Conservation (phyloP, 1,284 basidiomycete genomes). For the Mycena citricolor region DNA sequence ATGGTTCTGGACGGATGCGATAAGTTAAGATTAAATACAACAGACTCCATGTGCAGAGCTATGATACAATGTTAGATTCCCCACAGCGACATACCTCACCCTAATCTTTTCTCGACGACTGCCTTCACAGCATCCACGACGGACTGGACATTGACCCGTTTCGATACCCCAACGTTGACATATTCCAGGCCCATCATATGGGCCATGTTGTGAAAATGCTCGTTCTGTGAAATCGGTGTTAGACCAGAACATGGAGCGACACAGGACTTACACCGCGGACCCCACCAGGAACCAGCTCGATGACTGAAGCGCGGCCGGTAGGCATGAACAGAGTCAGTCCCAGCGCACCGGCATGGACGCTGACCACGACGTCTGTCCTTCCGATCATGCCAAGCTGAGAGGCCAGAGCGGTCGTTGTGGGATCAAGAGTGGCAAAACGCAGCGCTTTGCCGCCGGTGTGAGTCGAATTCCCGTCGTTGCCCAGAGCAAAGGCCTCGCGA, state of each 20-base stretch:
- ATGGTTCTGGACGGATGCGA: too few relatives aligned
- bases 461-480: neutral
- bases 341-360: conserved; percentile 22
- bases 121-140: conserved; percentile 13
- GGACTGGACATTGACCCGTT: conserved; percentile 12
- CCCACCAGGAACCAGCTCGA: conserved; percentile 13
- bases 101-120: conserved; percentile 10
- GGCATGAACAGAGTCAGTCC: conserved; percentile 22
- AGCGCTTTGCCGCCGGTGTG: conserved; percentile 10
- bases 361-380: conserved; percentile 22
- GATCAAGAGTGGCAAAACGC: conserved; percentile 21
- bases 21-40: too few relatives aligned
- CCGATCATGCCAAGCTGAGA: conserved; percentile 18
- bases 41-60: too few relatives aligned
- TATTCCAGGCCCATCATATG: conserved; percentile 22
- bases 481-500: conserved; percentile 16
- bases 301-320: conserved; percentile 18
- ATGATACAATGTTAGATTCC: too few relatives aligned
- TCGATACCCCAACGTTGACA: conserved; percentile 8
- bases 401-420: conserved; percentile 19
- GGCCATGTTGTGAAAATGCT: conserved; percentile 24
- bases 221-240: conserved; percentile 6
- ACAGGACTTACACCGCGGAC: conserved; percentile 15
- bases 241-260: neutral
- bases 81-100: too few relatives aligned